Conservation (phyloP, 202 grass and related monocot genomes). For the Panicum hallii region DNA sequence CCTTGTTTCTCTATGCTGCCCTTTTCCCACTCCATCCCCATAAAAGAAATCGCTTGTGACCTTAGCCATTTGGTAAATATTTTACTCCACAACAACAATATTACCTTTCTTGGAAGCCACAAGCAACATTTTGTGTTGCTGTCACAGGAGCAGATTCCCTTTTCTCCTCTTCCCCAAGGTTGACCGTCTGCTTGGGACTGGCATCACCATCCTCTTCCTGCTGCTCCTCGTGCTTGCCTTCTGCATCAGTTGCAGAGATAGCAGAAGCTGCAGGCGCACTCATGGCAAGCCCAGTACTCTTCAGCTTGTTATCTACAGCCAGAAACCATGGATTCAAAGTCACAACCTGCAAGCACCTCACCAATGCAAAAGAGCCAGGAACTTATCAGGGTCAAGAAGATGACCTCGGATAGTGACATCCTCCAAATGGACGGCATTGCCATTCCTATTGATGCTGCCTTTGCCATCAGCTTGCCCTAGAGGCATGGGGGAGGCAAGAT, state of each 20-base stretch:
- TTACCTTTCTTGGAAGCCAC: constrained; percentile 78
- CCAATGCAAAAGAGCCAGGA: constrained; percentile 12
- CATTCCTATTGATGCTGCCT: no score
- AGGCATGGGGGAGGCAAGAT: constrained; percentile 36
- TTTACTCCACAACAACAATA: constrained; percentile 32
- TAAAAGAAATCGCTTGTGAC: no score
- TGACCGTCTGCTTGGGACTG: constrained; percentile 50
- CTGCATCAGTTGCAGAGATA: constrained; percentile 28
- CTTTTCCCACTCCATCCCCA: no score
- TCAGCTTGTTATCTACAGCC: constrained; percentile 59
- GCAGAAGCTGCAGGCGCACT: constrained; percentile 3
- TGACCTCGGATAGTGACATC: constrained; percentile 49
- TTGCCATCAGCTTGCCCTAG: constrained; percentile 9
- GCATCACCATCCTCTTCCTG: constrained; percentile 28
- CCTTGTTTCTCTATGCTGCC: constrained; percentile 18
- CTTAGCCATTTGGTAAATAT: constrained; percentile 27
- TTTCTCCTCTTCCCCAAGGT: constrained; percentile 51
- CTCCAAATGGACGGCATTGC: constrained; percentile 31
- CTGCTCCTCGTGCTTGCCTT: constrained; percentile 46
- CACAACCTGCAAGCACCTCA: not conserved
- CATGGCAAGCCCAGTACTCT: constrained; percentile 20
- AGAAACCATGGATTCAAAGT: constrained; percentile 27
- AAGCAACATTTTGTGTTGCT: constrained; percentile 51
- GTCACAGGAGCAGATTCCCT: constrained; percentile 52
- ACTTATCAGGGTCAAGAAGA: constrained; percentile 17